phyloP scores from a whole-genome alignment of 2,329 filamentous ascomycete genomes.

The Fusarium nisikadoi region DNA sequence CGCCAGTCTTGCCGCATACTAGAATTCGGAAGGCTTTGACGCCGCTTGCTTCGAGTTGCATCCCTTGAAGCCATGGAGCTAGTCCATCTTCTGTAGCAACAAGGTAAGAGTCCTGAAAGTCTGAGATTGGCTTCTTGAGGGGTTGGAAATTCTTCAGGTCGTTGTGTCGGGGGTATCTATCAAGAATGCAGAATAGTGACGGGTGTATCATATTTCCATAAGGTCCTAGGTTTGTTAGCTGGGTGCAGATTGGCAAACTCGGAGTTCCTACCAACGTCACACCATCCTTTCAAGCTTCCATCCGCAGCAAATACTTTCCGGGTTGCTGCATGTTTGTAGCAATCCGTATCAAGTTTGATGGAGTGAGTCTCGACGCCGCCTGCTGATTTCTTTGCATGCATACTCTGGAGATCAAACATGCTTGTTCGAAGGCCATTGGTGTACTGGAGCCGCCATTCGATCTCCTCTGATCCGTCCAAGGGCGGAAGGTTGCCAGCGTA shows the following conservation, averaged over 20 bases:
- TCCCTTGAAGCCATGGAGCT: conserved; percentile 38
- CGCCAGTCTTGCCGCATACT: conserved; percentile 42
- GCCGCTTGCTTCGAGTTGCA: conserved; percentile 39
- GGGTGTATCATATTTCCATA: conserved; percentile 39
- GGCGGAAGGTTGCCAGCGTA: conserved; percentile 37
- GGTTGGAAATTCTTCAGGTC: conserved; percentile 32
- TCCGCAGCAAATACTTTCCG: conserved; percentile 30
- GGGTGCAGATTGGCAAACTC: background rate
- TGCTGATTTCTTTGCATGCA: conserved; percentile 16
- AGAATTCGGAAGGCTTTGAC: conserved; percentile 43
- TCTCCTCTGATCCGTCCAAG: conserved; percentile 40
- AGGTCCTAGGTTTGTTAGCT: conserved; percentile 5
- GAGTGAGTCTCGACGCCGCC: conserved; percentile 14
- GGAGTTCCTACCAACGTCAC: background rate
- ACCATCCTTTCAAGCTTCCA: conserved; percentile 34
- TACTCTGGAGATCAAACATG: conserved; percentile 43
- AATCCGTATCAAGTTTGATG: conserved; percentile 34
- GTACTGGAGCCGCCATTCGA: conserved; percentile 39
- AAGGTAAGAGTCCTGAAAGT: conserved; percentile 35
- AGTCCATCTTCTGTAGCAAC: conserved; percentile 10
- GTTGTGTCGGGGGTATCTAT: conserved; percentile 36
- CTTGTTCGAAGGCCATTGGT: conserved; percentile 33
- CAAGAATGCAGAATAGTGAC: conserved; percentile 39
- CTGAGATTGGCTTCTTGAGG: conserved; percentile 33
- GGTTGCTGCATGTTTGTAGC: conserved; percentile 21